Evolutionary conservation across 2,329 filamentous ascomycete genomes (phyloP).

Genomic region (Aureobasidium mangrovei): DNA sequence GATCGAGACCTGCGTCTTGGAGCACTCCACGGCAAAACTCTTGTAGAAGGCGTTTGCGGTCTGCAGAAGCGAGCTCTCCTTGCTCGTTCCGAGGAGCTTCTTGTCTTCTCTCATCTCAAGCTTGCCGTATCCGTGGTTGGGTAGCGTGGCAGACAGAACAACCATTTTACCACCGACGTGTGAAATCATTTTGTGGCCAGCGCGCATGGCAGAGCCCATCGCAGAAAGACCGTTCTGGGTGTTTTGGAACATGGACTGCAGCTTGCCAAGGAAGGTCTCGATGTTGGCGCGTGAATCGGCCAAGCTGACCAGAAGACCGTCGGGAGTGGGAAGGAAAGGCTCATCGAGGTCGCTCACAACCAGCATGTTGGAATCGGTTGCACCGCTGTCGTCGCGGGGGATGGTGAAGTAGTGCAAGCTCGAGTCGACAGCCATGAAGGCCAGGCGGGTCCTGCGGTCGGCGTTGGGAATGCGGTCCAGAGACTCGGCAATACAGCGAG

Average conservation of each 20-base stretch:
- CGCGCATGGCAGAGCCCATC: slow-evolving; percentile 86
- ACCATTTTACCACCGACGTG: slow-evolving; percentile 91
- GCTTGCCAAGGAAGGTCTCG: slow-evolving; percentile 79
- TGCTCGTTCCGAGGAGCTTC: slow-evolving; percentile 86
- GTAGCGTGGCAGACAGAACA: slow-evolving; percentile 80
- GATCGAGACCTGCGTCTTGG: slow-evolving; percentile 96
- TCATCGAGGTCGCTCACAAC: slow-evolving; percentile 94
- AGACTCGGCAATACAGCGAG: slow-evolving; percentile 88
- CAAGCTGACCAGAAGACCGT: slow-evolving; percentile 81
- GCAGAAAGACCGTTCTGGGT: slow-evolving; percentile 84
- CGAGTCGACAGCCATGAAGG: slow-evolving; percentile 91
- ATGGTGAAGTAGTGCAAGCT: slow-evolving; percentile 95
- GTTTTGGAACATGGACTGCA: slow-evolving; percentile 94
- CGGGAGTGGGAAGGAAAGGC: slow-evolving; percentile 89
- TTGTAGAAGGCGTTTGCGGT: slow-evolving; percentile 97
- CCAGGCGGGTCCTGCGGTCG: slow-evolving; percentile 81
- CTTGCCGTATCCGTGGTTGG: slow-evolving; percentile 82
- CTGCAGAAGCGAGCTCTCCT: slow-evolving; percentile 79
- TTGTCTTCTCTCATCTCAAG: slow-evolving; percentile 93
- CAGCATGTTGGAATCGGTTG: slow-evolving; percentile 77
- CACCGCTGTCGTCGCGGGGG: slow-evolving; percentile 78
- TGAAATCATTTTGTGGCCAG: slow-evolving; percentile 92
- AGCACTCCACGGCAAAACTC: slow-evolving; percentile 96
- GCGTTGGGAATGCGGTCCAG: slow-evolving; percentile 97
- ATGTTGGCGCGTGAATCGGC: slow-evolving; percentile 85